These are phyloP conservation scores for Papiliotrema nemorosa DNA, from an alignment of 1,284 basidiomycete species.

Conservation along the genomic window DNA sequence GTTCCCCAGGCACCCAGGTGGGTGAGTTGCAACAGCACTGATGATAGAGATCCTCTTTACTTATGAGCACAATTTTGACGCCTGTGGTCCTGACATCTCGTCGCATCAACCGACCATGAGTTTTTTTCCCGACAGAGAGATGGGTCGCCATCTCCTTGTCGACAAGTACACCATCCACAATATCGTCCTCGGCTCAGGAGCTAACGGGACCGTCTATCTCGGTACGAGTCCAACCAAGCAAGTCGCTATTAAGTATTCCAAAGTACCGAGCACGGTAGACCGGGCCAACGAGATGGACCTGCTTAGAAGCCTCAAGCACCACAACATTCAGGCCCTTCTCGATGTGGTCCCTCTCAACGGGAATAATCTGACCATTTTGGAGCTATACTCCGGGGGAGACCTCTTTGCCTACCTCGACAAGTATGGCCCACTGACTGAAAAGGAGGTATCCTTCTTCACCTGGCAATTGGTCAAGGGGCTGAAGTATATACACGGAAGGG, in stretches of 20 bases:
- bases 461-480: conserved; percentile 72
- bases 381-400: conserved; percentile 68
- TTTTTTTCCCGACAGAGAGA: neutral
- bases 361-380: conserved; percentile 48
- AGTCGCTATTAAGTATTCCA: too few relatives aligned
- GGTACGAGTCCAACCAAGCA: too few relatives aligned
- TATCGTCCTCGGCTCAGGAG: conserved; percentile 53
- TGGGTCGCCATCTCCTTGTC: neutral
- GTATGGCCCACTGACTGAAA: conserved; percentile 57
- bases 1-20: neutral
- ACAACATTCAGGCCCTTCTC: conserved; percentile 73
- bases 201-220: conserved; percentile 75
- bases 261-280: too few relatives aligned
- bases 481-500: conserved; percentile 65
- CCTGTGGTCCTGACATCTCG: neutral
- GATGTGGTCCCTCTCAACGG: too few relatives aligned
- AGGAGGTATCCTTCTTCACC: conserved; percentile 77
- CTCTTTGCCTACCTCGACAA: conserved; percentile 72
- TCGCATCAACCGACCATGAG: neutral
- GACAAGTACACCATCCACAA: conserved; percentile 17
- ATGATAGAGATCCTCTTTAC: conserved; percentile 3
- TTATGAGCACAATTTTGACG: conserved; percentile 6
- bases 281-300: conserved; percentile 73
- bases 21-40: neutral
- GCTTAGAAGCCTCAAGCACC: conserved; percentile 65